Percentiles rank a stretch among this genome's conserved stretches.
Evolutionary conservation across 2,329 filamentous ascomycete genomes (phyloP).

Genomic region (Colletotrichum sojae): DNA sequence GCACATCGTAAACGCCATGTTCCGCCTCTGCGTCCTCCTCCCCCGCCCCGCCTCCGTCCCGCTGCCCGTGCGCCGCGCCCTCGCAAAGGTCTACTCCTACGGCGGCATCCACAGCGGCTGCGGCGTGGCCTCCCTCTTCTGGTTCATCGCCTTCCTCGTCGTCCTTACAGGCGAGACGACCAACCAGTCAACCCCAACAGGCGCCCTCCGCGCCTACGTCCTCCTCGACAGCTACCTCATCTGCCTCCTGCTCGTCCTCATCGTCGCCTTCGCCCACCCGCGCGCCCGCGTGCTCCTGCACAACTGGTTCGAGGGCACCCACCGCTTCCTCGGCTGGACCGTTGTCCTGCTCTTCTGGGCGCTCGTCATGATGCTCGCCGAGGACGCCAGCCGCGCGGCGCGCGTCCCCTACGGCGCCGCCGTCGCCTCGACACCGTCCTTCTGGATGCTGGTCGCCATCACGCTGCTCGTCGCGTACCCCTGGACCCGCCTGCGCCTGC

Average conservation of each 20-base stretch:
- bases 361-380: conserved; percentile 68
- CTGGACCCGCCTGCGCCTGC: conserved; percentile 80
- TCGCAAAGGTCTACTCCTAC: conserved; percentile 66
- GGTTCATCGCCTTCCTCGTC: conserved; percentile 62
- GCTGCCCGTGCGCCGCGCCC: conserved; percentile 61
- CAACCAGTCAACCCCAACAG: conserved; percentile 50
- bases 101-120: conserved; percentile 67
- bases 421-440: conserved; percentile 56
- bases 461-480: conserved; percentile 78
- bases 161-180: conserved; percentile 43
- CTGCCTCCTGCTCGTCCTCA: conserved; percentile 68
- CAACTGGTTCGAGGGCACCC: conserved; percentile 78
- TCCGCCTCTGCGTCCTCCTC: conserved; percentile 60
- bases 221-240: conserved; percentile 70
- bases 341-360: conserved; percentile 74
- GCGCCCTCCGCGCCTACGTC: conserved; percentile 53
- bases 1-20: conserved; percentile 66
- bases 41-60: conserved; percentile 60
- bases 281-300: conserved; percentile 73
- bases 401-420: conserved; percentile 52
- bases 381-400: conserved; percentile 58
- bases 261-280: conserved; percentile 76
- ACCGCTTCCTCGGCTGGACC: conserved; percentile 82
- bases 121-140: conserved; percentile 63
- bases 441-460: conserved; percentile 79